These are phyloP conservation scores for Insectozyma bohioensis DNA, from an alignment of 1,139 yeast species.

Conservation along the genomic window DNA sequence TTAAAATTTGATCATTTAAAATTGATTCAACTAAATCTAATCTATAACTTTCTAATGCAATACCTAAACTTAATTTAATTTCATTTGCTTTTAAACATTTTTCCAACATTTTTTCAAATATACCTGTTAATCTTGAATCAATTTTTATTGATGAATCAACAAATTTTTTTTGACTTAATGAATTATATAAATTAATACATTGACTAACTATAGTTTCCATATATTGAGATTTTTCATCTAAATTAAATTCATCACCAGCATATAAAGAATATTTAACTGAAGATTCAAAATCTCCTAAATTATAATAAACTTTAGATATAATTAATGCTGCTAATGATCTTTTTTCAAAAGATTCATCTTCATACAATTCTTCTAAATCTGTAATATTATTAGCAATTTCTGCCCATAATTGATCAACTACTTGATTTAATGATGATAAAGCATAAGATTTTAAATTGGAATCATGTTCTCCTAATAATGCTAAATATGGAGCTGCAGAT, in stretches of 20 bases:
- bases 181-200: slow-evolving; percentile 82
- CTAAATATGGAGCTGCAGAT: slow-evolving; percentile 87
- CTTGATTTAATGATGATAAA: slow-evolving; percentile 71
- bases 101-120: slow-evolving; percentile 84
- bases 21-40: slow-evolving; percentile 75
- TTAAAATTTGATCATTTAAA: slow-evolving; percentile 45
- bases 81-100: slow-evolving; percentile 76
- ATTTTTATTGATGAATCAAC: slow-evolving; percentile 40
- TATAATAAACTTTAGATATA: slow-evolving; percentile 92
- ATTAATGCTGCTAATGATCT: slow-evolving; percentile 86
- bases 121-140: slow-evolving; percentile 61
- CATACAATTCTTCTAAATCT: slow-evolving; percentile 87
- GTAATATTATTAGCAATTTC: slow-evolving; percentile 90
- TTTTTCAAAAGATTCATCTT: slow-evolving; percentile 74
- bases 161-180: slow-evolving; percentile 57
- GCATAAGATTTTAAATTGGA: slow-evolving; percentile 79
- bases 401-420: slow-evolving; percentile 95
- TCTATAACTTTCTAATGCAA: slow-evolving; percentile 84
- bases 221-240: slow-evolving; percentile 76
- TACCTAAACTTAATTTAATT: slow-evolving; percentile 81
- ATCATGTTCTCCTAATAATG: slow-evolving; percentile 83
- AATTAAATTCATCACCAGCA: slow-evolving; percentile 79
- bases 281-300: slow-evolving; percentile 90
- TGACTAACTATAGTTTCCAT: slow-evolving; percentile 92
- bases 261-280: slow-evolving; percentile 86